A percentile compares a stretch with the other conserved stretches of the same genome.
Evolutionary conservation across 2,329 filamentous ascomycete genomes (phyloP).

Genomic region (Trichoderma atrobrunneum): DNA sequence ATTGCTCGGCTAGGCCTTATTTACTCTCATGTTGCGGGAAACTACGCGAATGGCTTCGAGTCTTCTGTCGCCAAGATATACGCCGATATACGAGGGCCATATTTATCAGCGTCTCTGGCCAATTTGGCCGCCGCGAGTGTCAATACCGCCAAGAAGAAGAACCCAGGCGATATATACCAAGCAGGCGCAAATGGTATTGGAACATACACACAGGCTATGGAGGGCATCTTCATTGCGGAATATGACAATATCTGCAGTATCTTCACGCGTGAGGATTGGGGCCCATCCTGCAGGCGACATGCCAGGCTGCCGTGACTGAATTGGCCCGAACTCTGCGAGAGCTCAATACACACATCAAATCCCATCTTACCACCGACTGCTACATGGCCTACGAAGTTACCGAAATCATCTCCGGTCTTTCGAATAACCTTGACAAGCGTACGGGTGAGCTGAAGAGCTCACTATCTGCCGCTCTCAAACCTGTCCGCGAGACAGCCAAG

Average conservation of each 20-base stretch:
- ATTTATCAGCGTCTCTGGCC: constrained; percentile 75
- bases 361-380: constrained; percentile 84
- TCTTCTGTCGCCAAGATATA: constrained; percentile 79
- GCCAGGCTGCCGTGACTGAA: constrained; percentile 73
- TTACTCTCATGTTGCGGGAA: constrained; percentile 70
- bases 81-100: constrained; percentile 79
- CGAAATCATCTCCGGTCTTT: constrained; percentile 79
- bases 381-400: constrained; percentile 94
- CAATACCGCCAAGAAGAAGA: constrained; percentile 77
- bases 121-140: constrained; percentile 86
- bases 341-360: constrained; percentile 84
- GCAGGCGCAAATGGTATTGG: constrained; percentile 88
- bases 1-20: constrained; percentile 75
- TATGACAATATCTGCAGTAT: constrained; percentile 87
- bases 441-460: constrained; percentile 83
- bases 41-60: constrained; percentile 53
- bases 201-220: constrained; percentile 82
- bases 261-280: constrained; percentile 84
- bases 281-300: constrained; percentile 73
- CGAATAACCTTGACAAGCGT: constrained; percentile 73
- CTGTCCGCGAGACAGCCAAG: constrained; percentile 89
- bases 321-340: constrained; percentile 84
- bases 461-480: constrained; percentile 81
- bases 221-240: constrained; percentile 82
- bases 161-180: constrained; percentile 78